These are phyloP conservation scores for Saturnispora zaruensis DNA, from an alignment of 805 yeast genomes.

Conservation along the genomic window DNA sequence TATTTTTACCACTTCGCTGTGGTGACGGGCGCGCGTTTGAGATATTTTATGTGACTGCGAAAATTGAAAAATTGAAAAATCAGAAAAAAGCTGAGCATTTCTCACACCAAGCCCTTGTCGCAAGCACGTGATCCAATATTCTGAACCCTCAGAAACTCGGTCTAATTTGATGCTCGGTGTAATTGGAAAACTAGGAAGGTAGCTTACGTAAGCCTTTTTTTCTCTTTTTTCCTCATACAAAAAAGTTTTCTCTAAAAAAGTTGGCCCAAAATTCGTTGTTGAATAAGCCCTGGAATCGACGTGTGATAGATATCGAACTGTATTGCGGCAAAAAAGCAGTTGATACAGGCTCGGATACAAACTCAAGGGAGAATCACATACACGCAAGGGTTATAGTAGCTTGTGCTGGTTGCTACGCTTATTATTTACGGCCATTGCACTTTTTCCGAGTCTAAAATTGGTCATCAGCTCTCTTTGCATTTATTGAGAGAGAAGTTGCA, in stretches of 20 bases:
- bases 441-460: neutral
- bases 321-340: neutral
- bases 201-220: neutral
- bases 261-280: neutral
- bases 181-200: neutral
- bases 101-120: neutral
- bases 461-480: too few relatives aligned
- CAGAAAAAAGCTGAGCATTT: neutral
- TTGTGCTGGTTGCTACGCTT: neutral
- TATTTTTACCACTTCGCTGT: conserved; percentile 4
- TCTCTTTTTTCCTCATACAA: neutral
- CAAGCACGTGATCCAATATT: neutral
- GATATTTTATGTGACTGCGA: conserved; percentile 7
- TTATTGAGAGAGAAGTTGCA: neutral
- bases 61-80: neutral
- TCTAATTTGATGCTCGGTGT: neutral
- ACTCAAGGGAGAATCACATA: neutral
- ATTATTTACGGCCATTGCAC: neutral
- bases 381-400: neutral
- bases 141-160: neutral
- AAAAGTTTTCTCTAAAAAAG: neutral
- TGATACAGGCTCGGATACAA: neutral
- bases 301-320: neutral
- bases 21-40: neutral
- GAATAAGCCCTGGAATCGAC: neutral